A percentile compares a stretch with the other conserved stretches of the same genome.
Conservation (phyloP, 2,329 filamentous ascomycete species). For the Macrophomina phaseolina region DNA sequence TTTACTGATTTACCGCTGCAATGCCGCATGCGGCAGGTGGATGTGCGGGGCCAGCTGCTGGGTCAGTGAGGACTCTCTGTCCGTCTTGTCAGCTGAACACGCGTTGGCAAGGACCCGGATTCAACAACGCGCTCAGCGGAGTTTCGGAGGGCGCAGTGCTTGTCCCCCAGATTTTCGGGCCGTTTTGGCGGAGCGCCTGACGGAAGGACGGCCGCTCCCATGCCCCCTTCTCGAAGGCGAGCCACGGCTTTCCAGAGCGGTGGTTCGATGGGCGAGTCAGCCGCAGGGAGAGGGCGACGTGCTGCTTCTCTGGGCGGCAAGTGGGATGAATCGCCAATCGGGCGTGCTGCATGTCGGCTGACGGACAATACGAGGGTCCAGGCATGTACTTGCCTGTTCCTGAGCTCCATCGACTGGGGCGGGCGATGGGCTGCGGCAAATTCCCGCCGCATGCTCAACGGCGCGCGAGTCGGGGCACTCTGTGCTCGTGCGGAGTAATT, state of each 20-base stretch:
- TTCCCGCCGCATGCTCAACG: neutral
- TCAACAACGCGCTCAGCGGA: neutral
- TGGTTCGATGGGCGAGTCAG: constrained; percentile 20
- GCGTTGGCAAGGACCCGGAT: neutral
- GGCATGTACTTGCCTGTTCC: constrained; percentile 17
- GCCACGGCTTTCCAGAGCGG: neutral
- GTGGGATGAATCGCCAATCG: neutral
- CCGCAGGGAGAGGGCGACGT: neutral
- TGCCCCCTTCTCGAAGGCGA: neutral
- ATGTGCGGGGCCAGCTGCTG: neutral
- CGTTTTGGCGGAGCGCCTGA: constrained; percentile 11
- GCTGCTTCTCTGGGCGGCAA: neutral
- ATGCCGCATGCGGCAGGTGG: constrained; percentile 10
- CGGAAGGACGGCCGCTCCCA: neutral
- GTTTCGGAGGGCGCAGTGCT: neutral
- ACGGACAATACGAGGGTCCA: neutral
- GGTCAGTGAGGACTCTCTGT: neutral
- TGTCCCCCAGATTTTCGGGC: constrained; percentile 13
- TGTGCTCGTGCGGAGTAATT: neutral
- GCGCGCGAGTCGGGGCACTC: neutral
- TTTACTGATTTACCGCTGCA: constrained; percentile 8
- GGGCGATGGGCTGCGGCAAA: neutral
- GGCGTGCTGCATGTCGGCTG: constrained; percentile 1
- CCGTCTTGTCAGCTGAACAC: neutral
- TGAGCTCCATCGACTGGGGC: neutral